Evolutionary conservation across 148 eudicot species (phyloP), one percentile per base, ranked within the genome.

Genomic region (Rhododendron mucronatum): DNA sequence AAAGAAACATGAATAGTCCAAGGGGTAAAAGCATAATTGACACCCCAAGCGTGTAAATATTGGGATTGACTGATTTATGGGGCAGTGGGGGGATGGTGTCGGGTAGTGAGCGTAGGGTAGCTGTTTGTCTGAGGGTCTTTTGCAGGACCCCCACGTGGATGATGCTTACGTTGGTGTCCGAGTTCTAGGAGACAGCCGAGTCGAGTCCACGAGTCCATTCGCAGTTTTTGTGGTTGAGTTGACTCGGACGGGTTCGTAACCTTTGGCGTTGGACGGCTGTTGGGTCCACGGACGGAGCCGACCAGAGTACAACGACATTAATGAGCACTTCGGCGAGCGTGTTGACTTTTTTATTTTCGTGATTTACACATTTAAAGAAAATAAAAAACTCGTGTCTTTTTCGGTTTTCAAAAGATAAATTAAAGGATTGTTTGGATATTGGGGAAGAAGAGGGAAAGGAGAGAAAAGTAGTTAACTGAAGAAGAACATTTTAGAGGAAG

Each of bases 181-280:
- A 84, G 86, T 76, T 23, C 35, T 39, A 41, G 86, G 86, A 76
- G 86, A 84, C 86, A 84, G 65, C 8, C 78, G 86, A 84, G 86
- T 69, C 51, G 30, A 23, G 47, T 7, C 23, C 4, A 44, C 11
- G 55, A 26, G 53, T 53, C n/a, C n/a, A 59, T 26, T 48, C 76
- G 4, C 21, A 53, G 0, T 15, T 1, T 37, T 20, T 44, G 26
- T 16, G 47, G 59, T 23, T 82, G 41, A n/a, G 26, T 12, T 57
- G 26, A 33, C 59, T 45, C 41, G 15, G 55, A 10, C 30, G 39
- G 37, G 57, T 30, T 11, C 16, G 37, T 1, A 28, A 28, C 35
- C 16, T 28, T 67, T 11, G 74, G 14, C 26, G 13, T 5, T 61
- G 16, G 75, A 28, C 75, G 75, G 75, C 37, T 26, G 3, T 23